A percentile compares a stretch with the other conserved stretches of the same genome.
phyloP scores from a whole-genome alignment of 441 rosid species.

The Breynia disticha region DNA sequence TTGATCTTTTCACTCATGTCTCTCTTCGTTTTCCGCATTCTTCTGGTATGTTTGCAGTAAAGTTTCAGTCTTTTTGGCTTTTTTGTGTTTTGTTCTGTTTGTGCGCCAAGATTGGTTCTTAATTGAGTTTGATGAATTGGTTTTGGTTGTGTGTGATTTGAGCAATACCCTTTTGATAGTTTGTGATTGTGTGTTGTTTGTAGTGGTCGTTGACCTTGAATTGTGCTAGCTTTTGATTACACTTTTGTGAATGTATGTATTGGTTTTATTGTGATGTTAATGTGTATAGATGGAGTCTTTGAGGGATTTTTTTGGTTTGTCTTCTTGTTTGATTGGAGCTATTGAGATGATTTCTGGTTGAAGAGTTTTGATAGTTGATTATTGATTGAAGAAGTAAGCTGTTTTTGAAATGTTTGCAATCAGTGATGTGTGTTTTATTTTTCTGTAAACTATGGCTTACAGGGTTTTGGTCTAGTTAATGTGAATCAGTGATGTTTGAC shows the following conservation, averaged over 20 bases:
- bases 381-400: neutral
- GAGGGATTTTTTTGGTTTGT: neutral
- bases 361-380: neutral
- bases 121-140: constrained; percentile 5
- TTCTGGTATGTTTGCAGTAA: constrained; percentile 25
- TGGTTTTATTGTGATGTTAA: neutral
- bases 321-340: too few relatives aligned
- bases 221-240: neutral
- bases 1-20: constrained; percentile 65
- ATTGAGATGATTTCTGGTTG: too few relatives aligned
- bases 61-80: neutral
- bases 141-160: constrained; percentile 13
- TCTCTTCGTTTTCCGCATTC: constrained; percentile 42
- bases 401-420: too few relatives aligned
- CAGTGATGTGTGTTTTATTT: too few relatives aligned
- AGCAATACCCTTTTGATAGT: constrained; percentile 10
- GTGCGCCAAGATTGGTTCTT: neutral
- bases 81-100: constrained; percentile 2
- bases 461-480: too few relatives aligned
- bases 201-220: neutral
- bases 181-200: neutral
- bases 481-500: too few relatives aligned
- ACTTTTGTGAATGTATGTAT: neutral
- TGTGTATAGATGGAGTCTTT: neutral
- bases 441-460: too few relatives aligned